Base-by-base conservation (phyloP, 1,284 basidiomycete species). In the Sutorius eximius region DNA sequence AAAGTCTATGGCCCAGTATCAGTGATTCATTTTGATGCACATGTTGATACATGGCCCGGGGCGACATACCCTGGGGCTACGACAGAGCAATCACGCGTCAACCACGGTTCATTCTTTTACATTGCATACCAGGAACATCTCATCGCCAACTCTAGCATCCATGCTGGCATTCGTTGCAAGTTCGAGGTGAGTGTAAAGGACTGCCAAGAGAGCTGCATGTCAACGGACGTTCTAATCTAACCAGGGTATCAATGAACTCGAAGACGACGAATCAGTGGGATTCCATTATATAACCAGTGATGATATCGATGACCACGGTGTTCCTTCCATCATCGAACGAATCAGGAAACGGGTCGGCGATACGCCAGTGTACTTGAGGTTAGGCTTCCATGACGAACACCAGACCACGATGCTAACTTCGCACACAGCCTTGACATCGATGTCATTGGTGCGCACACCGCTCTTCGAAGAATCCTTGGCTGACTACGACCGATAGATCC, bases 21-120 rank as follows among this genome's bases (percentile, higher is more conserved):
- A 33, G 86, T 91, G 45, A 89, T 92, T 47, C 90, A 92, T 68
- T 91, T 92, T 59, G 89, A 92, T 64, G 85, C 87, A 0, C 89
- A 92, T 70, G 72, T 90, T 36, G 82, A 86, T 60, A 83, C 84
- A 9, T 86, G 89, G 87, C 11, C 22, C 20, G 45, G 45, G 45
- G 63, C 74, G 24, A 71, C 72, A 32, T 83, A 85, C 62, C 75
- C 80, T 13, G 83, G 83, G 29, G 71, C 75, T 49, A 67, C 69
- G 15, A 80, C 82, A 1, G 77, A 80, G 34, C 85, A 87, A 64
- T 85, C 85, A 34, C 81, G 78, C 45, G 74, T 89, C 45, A 90
- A 82, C 0, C 89, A 91, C 61, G 89, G 89, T 46, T 89, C 86
- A 12, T 91, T 89, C 73, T 91, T 91, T 73, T 80, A 82, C 65